Evolutionary conservation across 441 rosid species (phyloP).

Genomic region (Croton setiger): DNA sequence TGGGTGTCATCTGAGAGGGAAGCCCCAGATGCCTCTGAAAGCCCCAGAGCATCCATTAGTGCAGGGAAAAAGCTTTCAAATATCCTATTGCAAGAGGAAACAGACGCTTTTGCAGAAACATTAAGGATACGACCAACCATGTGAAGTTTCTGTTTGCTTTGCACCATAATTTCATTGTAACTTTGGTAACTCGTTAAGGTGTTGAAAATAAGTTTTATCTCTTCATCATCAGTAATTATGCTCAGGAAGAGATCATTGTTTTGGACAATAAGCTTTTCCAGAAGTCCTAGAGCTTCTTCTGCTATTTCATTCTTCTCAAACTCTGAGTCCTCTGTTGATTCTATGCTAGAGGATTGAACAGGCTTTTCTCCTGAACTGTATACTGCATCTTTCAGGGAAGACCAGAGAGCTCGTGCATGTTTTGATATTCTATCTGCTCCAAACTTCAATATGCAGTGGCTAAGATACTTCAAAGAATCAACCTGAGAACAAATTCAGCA

Average conservation of each 20-base stretch:
- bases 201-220: constrained; percentile 49
- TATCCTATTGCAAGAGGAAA: constrained; percentile 54
- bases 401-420: constrained; percentile 67
- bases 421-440: constrained; percentile 61
- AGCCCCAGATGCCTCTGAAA: constrained; percentile 33
- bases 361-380: constrained; percentile 43
- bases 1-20: constrained; percentile 26
- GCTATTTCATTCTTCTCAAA: constrained; percentile 47
- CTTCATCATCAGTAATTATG: constrained; percentile 55
- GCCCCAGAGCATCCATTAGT: constrained; percentile 55
- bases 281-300: constrained; percentile 56
- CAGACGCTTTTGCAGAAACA: constrained; percentile 61
- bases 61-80: constrained; percentile 51
- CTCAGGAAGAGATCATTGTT: constrained; percentile 42
- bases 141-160: constrained; percentile 56
- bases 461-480: constrained; percentile 79
- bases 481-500: constrained; percentile 42
- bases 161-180: constrained; percentile 43
- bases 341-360: constrained; percentile 36
- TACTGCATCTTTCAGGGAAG: constrained; percentile 57
- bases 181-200: constrained; percentile 39
- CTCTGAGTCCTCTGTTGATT: constrained; percentile 40
- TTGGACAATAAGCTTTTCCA: constrained; percentile 56
- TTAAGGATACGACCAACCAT: constrained; percentile 60
- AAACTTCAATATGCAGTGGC: constrained; percentile 52